A percentile compares a stretch with the other conserved stretches of the same genome.
Conservation (phyloP, 1,284 basidiomycete genomes). For the Heterobasidion occidentale region DNA sequence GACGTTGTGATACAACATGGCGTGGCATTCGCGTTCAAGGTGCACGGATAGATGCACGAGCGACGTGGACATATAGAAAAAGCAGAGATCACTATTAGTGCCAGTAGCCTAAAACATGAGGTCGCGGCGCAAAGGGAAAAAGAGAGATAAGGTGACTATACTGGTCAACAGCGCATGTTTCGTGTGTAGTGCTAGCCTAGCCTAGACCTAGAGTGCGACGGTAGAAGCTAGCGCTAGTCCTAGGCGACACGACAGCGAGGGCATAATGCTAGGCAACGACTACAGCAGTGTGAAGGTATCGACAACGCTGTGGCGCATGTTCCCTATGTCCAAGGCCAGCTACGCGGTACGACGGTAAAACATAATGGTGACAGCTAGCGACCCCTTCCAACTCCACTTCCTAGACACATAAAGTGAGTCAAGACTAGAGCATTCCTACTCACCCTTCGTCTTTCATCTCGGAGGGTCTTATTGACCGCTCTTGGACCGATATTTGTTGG, state of each 20-base stretch:
- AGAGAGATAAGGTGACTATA: constrained; percentile 55
- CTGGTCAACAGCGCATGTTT: constrained; percentile 31
- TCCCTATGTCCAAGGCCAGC: constrained; percentile 19
- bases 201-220: constrained; percentile 67
- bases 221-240: constrained; percentile 50
- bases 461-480: constrained; percentile 74
- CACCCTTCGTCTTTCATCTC: constrained; percentile 99
- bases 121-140: constrained; percentile 46
- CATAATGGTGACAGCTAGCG: constrained; percentile 12
- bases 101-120: constrained; percentile 64
- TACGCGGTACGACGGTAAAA: constrained; percentile 10
- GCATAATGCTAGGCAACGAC: background rate
- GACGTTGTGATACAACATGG: background rate
- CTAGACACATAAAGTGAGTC: constrained; percentile 4
- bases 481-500: constrained; percentile 38
- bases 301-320: too few relatives aligned
- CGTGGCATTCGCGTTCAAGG: constrained; percentile 13
- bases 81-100: constrained; percentile 64
- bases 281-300: background rate
- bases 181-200: constrained; percentile 50
- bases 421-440: constrained; percentile 33
- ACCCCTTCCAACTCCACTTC: constrained; percentile 17
- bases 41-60: constrained; percentile 10
- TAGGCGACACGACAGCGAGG: constrained; percentile 24
- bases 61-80: constrained; percentile 18